Evolutionary conservation across 2,329 filamentous ascomycete genomes (phyloP).

Genomic region (Neonectria sp.): DNA sequence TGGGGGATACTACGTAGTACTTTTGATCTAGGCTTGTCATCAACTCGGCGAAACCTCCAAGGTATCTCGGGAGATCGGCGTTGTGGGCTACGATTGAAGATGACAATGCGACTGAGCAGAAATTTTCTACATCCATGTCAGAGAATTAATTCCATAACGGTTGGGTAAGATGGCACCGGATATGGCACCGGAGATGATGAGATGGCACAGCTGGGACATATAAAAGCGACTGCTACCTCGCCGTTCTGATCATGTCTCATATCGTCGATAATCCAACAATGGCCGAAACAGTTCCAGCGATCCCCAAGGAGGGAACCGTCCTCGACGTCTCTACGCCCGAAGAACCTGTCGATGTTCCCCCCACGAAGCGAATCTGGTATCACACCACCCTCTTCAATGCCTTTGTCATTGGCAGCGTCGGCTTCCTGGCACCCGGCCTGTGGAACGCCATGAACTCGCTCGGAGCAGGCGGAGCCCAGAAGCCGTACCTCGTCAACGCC

Average conservation of each 20-base stretch:
- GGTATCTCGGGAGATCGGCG: neutral
- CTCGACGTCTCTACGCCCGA: neutral
- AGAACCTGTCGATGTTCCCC: neutral
- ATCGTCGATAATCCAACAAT: neutral
- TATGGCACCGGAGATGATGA: neutral
- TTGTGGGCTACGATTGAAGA: neutral
- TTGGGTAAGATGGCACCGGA: neutral
- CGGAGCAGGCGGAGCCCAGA: slow-evolving; percentile 64
- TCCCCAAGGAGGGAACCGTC: slow-evolving; percentile 2
- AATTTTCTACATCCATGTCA: neutral
- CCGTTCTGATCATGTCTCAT: neutral
- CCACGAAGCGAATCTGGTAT: slow-evolving; percentile 57
- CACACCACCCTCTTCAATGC: slow-evolving; percentile 68
- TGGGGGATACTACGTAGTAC: neutral
- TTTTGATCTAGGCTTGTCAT: neutral
- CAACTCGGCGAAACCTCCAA: neutral
- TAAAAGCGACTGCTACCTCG: neutral
- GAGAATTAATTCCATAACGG: neutral
- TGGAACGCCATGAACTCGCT: slow-evolving; percentile 71
- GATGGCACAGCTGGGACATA: neutral
- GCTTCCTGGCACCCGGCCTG: slow-evolving; percentile 32
- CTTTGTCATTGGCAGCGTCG: slow-evolving; percentile 66
- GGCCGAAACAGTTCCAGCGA: neutral
- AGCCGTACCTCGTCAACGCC: slow-evolving; percentile 56
- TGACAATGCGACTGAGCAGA: neutral